phyloP scores from a whole-genome alignment of 140 eudicot genomes.

The Bidens hawaiensis region DNA sequence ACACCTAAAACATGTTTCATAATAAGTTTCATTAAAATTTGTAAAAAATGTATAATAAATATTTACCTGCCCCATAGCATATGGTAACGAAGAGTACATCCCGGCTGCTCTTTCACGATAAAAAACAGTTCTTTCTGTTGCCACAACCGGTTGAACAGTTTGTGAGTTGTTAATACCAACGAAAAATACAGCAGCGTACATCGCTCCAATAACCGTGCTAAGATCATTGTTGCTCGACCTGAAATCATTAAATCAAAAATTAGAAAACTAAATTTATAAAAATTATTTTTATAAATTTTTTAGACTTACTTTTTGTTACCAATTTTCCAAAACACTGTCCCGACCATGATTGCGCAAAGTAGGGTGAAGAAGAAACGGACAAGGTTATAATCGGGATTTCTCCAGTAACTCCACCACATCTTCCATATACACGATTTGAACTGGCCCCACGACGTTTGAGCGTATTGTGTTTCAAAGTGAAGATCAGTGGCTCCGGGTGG shows the following conservation, averaged over 20 bases:
- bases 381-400: slow-evolving; percentile 45
- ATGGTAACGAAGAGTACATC: slow-evolving; percentile 51
- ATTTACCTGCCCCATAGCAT: slow-evolving; percentile 43
- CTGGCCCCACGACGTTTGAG: slow-evolving; percentile 38
- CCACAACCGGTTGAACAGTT: slow-evolving; percentile 50
- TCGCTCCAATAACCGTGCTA: slow-evolving; percentile 39
- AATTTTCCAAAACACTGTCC: slow-evolving; percentile 41
- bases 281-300: not conserved
- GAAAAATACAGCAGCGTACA: slow-evolving; percentile 44
- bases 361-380: slow-evolving; percentile 40
- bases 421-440: slow-evolving; percentile 47
- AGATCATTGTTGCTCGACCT: slow-evolving; percentile 31
- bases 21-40: not conserved
- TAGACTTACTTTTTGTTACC: slow-evolving; percentile 37
- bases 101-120: slow-evolving; percentile 62
- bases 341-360: slow-evolving; percentile 38
- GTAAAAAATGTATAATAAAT: not conserved
- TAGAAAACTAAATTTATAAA: not conserved
- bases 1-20: slow-evolving; percentile 16
- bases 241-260: not conserved
- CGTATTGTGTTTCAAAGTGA: slow-evolving; percentile 40
- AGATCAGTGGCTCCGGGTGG: slow-evolving; percentile 41
- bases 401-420: slow-evolving; percentile 48
- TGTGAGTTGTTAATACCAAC: slow-evolving; percentile 41
- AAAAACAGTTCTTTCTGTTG: slow-evolving; percentile 45